Evolutionary conservation across 2,329 filamentous ascomycete species (phyloP).

Genomic region (Aspergillus sp.): DNA sequence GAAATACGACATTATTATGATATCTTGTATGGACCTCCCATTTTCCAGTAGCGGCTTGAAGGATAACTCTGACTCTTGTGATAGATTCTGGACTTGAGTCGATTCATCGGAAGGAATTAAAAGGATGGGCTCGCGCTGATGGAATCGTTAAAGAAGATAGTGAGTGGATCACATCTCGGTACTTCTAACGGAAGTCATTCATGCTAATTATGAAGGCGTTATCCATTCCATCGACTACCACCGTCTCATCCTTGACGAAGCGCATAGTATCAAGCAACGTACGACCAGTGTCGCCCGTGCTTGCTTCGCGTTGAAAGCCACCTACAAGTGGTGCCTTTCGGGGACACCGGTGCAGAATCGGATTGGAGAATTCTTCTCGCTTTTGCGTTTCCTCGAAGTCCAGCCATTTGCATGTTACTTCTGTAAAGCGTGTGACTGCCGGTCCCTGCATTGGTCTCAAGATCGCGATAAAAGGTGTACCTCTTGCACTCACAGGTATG

Average conservation of each 20-base stretch:
- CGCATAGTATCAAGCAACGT: conserved; percentile 81
- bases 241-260: conserved; percentile 87
- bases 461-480: conserved; percentile 64
- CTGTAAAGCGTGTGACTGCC: conserved; percentile 79
- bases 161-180: conserved; percentile 12
- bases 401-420: conserved; percentile 88
- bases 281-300: conserved; percentile 89
- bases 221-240: conserved; percentile 86
- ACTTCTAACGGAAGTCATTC: neutral
- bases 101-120: conserved; percentile 83
- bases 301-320: conserved; percentile 81
- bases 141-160: conserved; percentile 72
- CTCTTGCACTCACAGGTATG: conserved; percentile 55
- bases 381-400: conserved; percentile 85
- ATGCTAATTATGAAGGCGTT: conserved; percentile 44
- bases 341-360: conserved; percentile 95
- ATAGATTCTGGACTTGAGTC: conserved; percentile 66
- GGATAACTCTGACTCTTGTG: conserved; percentile 4
- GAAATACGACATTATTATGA: conserved; percentile 88
- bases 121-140: conserved; percentile 76
- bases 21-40: conserved; percentile 66
- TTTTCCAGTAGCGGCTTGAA: neutral
- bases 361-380: conserved; percentile 93
- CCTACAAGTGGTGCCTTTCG: conserved; percentile 91
- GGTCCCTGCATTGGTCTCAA: conserved; percentile 75